Conservation (phyloP, 2,329 filamentous ascomycete genomes). For the Graphiopsis chlorocephala region DNA sequence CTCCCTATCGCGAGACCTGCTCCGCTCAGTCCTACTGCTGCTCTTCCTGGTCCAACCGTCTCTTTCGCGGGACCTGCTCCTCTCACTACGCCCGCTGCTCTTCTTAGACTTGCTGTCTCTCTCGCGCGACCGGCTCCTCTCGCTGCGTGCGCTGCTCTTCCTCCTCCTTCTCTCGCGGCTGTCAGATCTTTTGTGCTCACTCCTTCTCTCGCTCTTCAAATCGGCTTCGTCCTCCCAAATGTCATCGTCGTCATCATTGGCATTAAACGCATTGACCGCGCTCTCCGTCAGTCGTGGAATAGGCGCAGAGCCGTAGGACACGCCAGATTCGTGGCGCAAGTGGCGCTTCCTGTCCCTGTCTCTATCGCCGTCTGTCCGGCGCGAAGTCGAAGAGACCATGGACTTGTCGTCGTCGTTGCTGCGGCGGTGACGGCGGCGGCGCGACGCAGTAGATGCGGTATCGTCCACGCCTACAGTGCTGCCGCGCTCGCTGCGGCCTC, state of each 20-base stretch:
- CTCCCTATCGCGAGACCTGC: conserved; percentile 23
- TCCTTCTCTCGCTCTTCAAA: conserved; percentile 29
- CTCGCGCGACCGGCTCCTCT: conserved; percentile 21
- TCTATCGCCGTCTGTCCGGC: conserved; percentile 23
- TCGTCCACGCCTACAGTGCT: conserved; percentile 16
- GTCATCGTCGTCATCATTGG: conserved; percentile 31
- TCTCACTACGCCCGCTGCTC: conserved; percentile 20
- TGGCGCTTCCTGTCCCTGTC: conserved; percentile 31
- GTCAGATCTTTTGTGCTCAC: conserved; percentile 16
- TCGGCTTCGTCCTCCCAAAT: conserved; percentile 34
- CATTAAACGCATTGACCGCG: conserved; percentile 32
- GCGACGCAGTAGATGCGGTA: conserved; percentile 25
- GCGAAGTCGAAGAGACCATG: conserved; percentile 24
- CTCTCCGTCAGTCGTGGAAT: conserved; percentile 33
- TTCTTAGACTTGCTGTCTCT: conserved; percentile 22
- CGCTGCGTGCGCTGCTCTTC: conserved; percentile 28
- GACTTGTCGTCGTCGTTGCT: conserved; percentile 24
- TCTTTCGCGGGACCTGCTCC: conserved; percentile 13
- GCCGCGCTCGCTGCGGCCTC: conserved; percentile 33
- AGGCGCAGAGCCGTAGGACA: conserved; percentile 20
- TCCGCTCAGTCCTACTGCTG: conserved; percentile 31
- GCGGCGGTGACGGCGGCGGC: conserved; percentile 16
- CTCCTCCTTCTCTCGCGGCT: conserved; percentile 12
- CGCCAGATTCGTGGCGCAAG: conserved; percentile 35
- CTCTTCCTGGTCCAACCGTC: conserved; percentile 25